Conservation (phyloP, 176 grass and related monocot species). For the Bromus sterilis region DNA sequence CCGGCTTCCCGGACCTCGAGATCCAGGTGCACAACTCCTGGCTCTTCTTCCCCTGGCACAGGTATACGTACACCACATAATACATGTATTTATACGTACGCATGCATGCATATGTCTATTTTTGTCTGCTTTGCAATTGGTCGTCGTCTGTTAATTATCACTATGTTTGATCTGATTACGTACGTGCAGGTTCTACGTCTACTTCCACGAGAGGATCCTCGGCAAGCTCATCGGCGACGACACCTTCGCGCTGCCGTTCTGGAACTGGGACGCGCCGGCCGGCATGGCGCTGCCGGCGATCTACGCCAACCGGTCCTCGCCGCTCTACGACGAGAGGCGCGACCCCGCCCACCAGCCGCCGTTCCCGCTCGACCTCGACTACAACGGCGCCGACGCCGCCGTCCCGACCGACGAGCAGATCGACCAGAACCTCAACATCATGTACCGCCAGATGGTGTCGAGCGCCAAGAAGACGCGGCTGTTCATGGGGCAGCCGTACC, state of each 20-base stretch:
- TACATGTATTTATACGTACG: background rate
- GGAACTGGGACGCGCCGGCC: constrained; percentile 73
- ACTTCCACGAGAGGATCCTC: constrained; percentile 75
- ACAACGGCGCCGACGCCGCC: background rate
- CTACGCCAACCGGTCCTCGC: constrained; percentile 31
- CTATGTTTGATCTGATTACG: background rate
- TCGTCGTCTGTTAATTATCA: background rate
- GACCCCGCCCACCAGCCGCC: constrained; percentile 45
- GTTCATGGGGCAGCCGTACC: constrained; percentile 58
- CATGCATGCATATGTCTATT: background rate
- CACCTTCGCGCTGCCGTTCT: constrained; percentile 67
- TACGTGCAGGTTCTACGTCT: constrained; percentile 31
- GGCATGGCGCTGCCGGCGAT: constrained; percentile 60
- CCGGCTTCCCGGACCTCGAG: constrained; percentile 41
- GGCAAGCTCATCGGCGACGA: constrained; percentile 74
- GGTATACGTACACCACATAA: background rate
- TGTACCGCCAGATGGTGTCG: constrained; percentile 74
- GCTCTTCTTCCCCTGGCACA: constrained; percentile 85
- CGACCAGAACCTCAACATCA: constrained; percentile 49
- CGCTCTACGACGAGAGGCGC: constrained; percentile 44
- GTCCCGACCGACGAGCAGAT: constrained; percentile 23
- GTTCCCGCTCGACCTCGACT: constrained; percentile 47
- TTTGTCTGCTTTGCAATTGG: background rate
- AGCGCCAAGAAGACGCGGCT: constrained; percentile 38
- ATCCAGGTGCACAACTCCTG: constrained; percentile 55